Evolutionary conservation across 2,329 filamentous ascomycete genomes (phyloP), one percentile per base, ranked within the genome.

Genomic region (Fusarium incarnatum): DNA sequence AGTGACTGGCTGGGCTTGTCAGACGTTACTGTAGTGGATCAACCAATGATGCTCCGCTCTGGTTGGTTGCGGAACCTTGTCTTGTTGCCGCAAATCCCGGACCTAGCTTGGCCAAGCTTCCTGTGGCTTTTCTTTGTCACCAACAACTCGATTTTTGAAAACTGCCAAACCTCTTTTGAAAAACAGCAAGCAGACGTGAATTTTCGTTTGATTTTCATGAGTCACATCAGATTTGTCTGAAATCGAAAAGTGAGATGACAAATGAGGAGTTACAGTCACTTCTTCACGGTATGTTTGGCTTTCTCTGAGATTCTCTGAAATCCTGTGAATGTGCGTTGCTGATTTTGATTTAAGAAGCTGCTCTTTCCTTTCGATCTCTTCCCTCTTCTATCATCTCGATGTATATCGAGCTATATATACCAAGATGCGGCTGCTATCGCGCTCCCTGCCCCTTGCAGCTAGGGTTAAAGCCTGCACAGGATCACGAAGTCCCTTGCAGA

Each of bases 71-170:
- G 18, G 52, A 58, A 18, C 49, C 34, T 22, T 28, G 37, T 44
- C 34, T 23, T 37, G 30, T 56, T 22, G 50, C 60, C 50, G 59
- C 62, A 62, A 48, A 54, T 56, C 47, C 42, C 45, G 25, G n/a
- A n/a, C 28, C 45, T 40, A 34, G 22, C 30, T 53, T 50, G 45
- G 46, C 32, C 30, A 46, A 63, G 50, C 45, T 46, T 28, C 28
- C 59, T 60, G 56, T 56, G 23, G 48, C 48, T 32, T 47, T 47
- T 22, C 50, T 53, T 52, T 56, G 25, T 46, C 22, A 41, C 13
- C 23, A 27, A 27, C 8, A 47, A 40, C 15, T 28, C 4, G n/a
- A 16, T 30, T 48, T 55, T 22, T 25, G 20, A 23, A 32, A 6
- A 23, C 12, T 28, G 6, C 22, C 27, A 32, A 10, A 4, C 22